These are phyloP conservation scores for Trichophaea hybrida DNA, from an alignment of 2,329 filamentous ascomycete species.

Conservation along the genomic window DNA sequence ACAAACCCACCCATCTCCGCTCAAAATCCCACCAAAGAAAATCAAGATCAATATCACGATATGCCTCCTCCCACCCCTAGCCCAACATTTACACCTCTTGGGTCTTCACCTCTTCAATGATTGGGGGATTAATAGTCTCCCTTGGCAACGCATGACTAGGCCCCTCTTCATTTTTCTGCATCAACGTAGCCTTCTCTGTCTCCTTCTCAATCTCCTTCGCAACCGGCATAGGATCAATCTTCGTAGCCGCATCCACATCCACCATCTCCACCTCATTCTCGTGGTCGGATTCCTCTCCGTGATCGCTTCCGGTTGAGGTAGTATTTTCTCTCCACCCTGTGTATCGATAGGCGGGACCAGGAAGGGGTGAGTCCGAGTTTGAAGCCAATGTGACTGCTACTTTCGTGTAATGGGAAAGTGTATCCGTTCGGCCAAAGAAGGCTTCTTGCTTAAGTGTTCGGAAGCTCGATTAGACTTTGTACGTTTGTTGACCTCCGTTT, in stretches of 20 bases:
- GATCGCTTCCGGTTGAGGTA: too few relatives aligned
- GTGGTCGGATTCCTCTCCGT: too few relatives aligned
- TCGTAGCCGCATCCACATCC: constrained; percentile 11
- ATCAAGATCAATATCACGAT: neutral
- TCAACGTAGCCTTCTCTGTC: neutral
- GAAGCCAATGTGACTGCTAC: too few relatives aligned
- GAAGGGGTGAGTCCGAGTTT: too few relatives aligned
- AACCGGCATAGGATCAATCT: constrained; percentile 3
- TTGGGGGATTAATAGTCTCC: neutral
- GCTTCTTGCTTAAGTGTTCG: too few relatives aligned
- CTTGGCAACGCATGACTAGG: neutral
- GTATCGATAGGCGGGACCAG: too few relatives aligned
- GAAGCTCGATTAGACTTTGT: too few relatives aligned
- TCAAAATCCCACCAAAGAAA: neutral
- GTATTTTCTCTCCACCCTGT: too few relatives aligned
- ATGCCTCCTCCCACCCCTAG: neutral
- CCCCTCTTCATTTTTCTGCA: constrained; percentile 3
- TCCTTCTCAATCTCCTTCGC: constrained; percentile 4
- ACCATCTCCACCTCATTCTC: constrained; percentile 9
- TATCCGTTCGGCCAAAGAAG: too few relatives aligned
- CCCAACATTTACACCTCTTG: neutral
- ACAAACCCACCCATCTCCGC: neutral
- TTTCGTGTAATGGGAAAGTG: too few relatives aligned
- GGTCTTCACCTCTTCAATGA: neutral
- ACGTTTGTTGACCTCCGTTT: too few relatives aligned